These are phyloP conservation scores for Arachnomyces sp. DNA, from an alignment of 2,329 filamentous ascomycete species.

Conservation along the genomic window DNA sequence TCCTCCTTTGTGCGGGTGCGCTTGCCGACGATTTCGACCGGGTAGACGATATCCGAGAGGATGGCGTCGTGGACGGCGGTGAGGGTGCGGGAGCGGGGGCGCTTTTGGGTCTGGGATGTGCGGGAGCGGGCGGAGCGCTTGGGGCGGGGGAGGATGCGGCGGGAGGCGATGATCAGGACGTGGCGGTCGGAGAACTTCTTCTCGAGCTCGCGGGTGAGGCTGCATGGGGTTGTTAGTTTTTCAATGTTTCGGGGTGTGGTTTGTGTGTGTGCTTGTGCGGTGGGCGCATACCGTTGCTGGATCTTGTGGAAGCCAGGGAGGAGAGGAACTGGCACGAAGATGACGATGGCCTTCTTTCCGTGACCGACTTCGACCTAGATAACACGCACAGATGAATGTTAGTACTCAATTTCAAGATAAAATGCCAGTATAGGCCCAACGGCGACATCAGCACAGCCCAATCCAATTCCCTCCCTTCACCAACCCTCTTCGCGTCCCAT, in stretches of 20 bases:
- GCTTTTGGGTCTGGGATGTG: constrained; percentile 97
- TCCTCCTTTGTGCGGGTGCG: constrained; percentile 98
- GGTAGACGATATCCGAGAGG: constrained; percentile 96
- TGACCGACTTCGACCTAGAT: constrained; percentile 98
- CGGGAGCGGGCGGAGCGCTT: constrained; percentile 96
- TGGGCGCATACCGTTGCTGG: constrained; percentile 83
- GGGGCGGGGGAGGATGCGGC: constrained; percentile 96
- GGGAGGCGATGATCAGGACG: constrained; percentile 96
- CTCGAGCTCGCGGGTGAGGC: constrained; percentile 99
- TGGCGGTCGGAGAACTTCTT: constrained; percentile 99
- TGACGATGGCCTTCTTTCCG: constrained; percentile 99
- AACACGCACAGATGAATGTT: constrained; percentile 23
- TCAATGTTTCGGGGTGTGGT: constrained; percentile 1
- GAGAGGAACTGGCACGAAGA: constrained; percentile 99
- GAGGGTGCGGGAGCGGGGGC: constrained; percentile 92
- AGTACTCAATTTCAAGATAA: constrained; percentile 16
- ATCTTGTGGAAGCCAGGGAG: constrained; percentile 98
- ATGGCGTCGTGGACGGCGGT: constrained; percentile 98
- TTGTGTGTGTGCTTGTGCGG: not conserved
- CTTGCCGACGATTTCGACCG: constrained; percentile 99
- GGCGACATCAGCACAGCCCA: too few species aligned
- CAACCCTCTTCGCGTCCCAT: not conserved
- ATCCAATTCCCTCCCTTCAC: not conserved
- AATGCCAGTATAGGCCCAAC: constrained; percentile 9
- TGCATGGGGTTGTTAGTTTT: constrained; percentile 29